These are phyloP conservation scores for Clitocybe nebularis DNA, from an alignment of 1,284 basidiomycete genomes.

Conservation along the genomic window DNA sequence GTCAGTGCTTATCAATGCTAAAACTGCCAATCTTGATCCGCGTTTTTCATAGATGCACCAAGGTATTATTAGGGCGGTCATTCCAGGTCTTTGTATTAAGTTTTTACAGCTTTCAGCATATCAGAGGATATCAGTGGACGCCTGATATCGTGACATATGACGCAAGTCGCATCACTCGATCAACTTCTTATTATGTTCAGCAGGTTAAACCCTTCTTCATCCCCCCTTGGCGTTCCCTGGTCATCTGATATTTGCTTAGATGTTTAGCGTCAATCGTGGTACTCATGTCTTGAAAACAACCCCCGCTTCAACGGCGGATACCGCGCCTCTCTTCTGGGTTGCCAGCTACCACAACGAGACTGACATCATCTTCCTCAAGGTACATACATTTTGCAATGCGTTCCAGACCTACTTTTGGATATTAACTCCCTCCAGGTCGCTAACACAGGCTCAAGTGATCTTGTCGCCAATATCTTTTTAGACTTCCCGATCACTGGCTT, in stretches of 20 bases:
- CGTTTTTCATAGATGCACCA: slow-evolving; percentile 23
- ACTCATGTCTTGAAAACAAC: slow-evolving; percentile 31
- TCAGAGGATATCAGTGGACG: slow-evolving; percentile 37
- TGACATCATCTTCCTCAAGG: slow-evolving; percentile 31
- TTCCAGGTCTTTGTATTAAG: too few relatives aligned
- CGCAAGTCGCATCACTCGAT: slow-evolving; percentile 30
- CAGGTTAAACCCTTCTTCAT: slow-evolving; percentile 20
- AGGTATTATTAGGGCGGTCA: too few relatives aligned
- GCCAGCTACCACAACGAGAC: slow-evolving; percentile 31
- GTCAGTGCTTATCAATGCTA: slow-evolving; percentile 14
- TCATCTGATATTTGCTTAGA: slow-evolving; percentile 20
- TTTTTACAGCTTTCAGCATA: slow-evolving; percentile 27
- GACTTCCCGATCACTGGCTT: slow-evolving; percentile 26
- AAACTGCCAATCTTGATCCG: slow-evolving; percentile 1
- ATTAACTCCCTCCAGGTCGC: slow-evolving; percentile 21
- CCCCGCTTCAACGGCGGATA: slow-evolving; percentile 24
- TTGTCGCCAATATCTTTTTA: slow-evolving; percentile 29
- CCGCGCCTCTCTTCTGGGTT: slow-evolving; percentile 30
- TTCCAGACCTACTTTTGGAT: neutral
- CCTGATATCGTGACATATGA: slow-evolving; percentile 39
- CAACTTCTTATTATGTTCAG: slow-evolving; percentile 34
- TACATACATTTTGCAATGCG: slow-evolving; percentile 7
- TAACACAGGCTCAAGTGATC: slow-evolving; percentile 26
- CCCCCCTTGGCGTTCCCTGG: neutral
- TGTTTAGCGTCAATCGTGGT: slow-evolving; percentile 31